Percentiles rank a stretch among this genome's conserved stretches.
Evolutionary conservation across 139 green algal species (phyloP).

Genomic region (Micractinium sp.): DNA sequence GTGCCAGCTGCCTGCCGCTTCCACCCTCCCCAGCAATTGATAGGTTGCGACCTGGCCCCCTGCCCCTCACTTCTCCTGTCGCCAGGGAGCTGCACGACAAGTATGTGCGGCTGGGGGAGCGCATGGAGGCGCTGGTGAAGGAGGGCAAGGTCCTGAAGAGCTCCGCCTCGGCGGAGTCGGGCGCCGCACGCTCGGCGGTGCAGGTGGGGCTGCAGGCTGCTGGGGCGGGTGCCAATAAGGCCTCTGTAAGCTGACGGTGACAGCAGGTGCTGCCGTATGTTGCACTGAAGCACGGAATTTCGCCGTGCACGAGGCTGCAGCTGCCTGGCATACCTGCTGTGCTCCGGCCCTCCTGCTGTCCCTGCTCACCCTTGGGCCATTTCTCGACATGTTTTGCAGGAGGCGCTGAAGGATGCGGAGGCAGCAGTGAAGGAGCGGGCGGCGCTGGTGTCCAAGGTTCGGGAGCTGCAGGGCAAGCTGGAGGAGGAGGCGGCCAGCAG

Average conservation of each 20-base stretch:
- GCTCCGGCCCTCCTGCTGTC: background rate
- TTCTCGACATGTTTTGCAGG: constrained; percentile 26
- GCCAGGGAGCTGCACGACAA: constrained; percentile 37
- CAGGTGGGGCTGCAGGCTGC: constrained; percentile 3
- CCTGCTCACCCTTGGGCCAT: background rate
- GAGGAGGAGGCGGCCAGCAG: constrained; percentile 14
- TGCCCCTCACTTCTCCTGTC: background rate
- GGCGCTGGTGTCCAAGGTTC: background rate
- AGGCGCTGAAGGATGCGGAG: constrained; percentile 14
- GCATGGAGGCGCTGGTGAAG: constrained; percentile 31
- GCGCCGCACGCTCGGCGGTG: constrained; percentile 10
- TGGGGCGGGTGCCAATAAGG: too few species aligned
- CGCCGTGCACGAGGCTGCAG: background rate
- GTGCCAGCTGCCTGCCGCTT: background rate
- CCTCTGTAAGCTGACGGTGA: too few species aligned
- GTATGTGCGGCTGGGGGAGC: constrained; percentile 29
- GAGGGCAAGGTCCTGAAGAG: constrained; percentile 8
- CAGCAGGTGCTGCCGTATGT: too few species aligned
- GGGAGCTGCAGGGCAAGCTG: constrained; percentile 8
- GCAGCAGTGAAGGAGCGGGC: constrained; percentile 17
- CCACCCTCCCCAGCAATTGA: background rate
- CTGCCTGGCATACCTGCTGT: background rate
- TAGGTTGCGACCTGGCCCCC: too few species aligned
- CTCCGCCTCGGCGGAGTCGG: constrained; percentile 3
- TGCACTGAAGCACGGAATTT: too few species aligned